Base-by-base conservation (phyloP, 1,284 basidiomycete genomes). In the Cutaneotrichosporon sp. region DNA sequence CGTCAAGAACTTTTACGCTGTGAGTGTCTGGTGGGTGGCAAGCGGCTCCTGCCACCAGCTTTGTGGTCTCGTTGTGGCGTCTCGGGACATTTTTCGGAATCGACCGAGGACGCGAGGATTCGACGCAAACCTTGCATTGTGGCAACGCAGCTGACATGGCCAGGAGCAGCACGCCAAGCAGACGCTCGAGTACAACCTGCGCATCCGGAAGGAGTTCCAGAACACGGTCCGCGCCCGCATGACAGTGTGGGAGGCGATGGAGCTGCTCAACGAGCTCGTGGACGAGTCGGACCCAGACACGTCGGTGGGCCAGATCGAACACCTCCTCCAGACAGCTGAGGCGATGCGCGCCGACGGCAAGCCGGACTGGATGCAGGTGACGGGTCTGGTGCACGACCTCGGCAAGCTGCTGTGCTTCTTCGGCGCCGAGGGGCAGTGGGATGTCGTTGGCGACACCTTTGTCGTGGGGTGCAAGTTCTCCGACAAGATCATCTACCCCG, bases 111-210 rank as follows among this genome's bases (percentile, higher is more conserved):
- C 7, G 8, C 41, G 19, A 32, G 22, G 12, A 26, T 26, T 12
- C 24, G 16, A n/a, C 22, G n/a, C 12, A 5, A 31, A 17, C 17
- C 11, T 14, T 29, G 0, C 17, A 26, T 1, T 27, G 29, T 37
- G 35, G 31, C 31, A 37, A 17, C n/a, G 11, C 9, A 11, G 25
- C 51, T 32, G 31, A 25, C 47, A 11, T n/a, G n/a, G n/a, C 26
- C 82, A 82, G 65, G 89, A 90, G 68, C 90, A 93, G 69, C 90
- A 93, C 67, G 82, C 84, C 65, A 93, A 92, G 68, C 90, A 94
- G 75, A 92, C 90, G 0, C 80, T 91, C 11, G 86, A 80, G 22
- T 92, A 83, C 79, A 92, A 93, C 71, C 79, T 89, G 59, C 79
- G 82, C 44, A 84, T 89, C 81, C 65, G 75, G 11, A 52, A 67